These are phyloP conservation scores for Heritiera littoralis DNA, from an alignment of 345 rosid genomes.

Conservation along the genomic window DNA sequence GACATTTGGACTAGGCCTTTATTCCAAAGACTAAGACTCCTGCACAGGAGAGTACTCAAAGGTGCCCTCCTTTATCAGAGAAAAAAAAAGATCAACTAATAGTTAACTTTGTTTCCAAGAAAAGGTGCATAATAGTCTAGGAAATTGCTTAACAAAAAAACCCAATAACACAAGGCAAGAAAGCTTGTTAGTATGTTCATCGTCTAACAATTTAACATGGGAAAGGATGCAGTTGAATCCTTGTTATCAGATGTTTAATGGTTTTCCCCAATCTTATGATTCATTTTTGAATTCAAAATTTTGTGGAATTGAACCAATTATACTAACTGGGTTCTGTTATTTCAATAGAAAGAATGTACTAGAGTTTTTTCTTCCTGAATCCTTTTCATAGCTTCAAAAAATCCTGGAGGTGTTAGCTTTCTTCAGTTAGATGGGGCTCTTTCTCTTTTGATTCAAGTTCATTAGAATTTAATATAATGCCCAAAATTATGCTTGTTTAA, in stretches of 20 bases:
- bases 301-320: background rate
- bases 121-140: background rate
- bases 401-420: background rate
- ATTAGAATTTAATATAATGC: background rate
- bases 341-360: background rate
- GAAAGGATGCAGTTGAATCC: background rate
- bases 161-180: conserved; percentile 9
- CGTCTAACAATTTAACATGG: background rate
- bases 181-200: background rate
- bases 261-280: background rate
- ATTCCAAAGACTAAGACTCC: background rate
- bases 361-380: background rate
- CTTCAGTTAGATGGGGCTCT: background rate
- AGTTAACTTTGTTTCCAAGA: background rate
- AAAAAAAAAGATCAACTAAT: background rate
- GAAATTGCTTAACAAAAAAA: conserved; percentile 7
- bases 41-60: background rate
- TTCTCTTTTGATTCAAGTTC: background rate
- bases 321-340: background rate
- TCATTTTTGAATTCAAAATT: too few relatives aligned
- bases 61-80: too few relatives aligned
- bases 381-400: background rate
- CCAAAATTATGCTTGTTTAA: background rate
- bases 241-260: background rate
- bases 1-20: conserved; percentile 1